Percentiles rank a stretch among this genome's conserved stretches.
These are phyloP conservation scores for Chaetomium strumarium DNA, from an alignment of 2,329 filamentous ascomycete genomes.

Conservation along the genomic window DNA sequence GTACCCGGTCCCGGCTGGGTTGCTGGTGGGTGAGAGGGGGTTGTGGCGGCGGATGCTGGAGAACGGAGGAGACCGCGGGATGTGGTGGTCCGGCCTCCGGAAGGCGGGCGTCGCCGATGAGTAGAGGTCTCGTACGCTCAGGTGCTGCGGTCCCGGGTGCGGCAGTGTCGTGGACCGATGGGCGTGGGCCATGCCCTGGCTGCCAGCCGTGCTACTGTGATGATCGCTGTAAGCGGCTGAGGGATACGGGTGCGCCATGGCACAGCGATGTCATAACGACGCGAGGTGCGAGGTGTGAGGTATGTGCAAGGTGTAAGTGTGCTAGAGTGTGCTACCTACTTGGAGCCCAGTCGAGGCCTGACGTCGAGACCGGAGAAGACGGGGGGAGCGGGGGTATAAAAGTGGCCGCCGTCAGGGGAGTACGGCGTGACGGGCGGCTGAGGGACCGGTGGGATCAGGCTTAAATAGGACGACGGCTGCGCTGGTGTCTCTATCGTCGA, in stretches of 20 bases:
- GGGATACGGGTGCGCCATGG: slow-evolving; percentile 21
- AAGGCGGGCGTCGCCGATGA: slow-evolving; percentile 45
- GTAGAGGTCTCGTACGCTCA: slow-evolving; percentile 51
- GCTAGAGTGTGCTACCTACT: slow-evolving; percentile 40
- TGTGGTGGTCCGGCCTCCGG: slow-evolving; percentile 40
- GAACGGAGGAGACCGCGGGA: slow-evolving; percentile 47
- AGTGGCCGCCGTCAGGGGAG: slow-evolving; percentile 43
- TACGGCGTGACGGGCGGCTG: slow-evolving; percentile 43
- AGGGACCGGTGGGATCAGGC: slow-evolving; percentile 42
- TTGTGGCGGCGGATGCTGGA: slow-evolving; percentile 41
- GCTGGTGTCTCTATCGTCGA: slow-evolving; percentile 48
- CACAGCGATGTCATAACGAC: slow-evolving; percentile 16
- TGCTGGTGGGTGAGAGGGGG: slow-evolving; percentile 49
- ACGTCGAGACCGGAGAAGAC: slow-evolving; percentile 47
- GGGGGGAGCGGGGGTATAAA: slow-evolving; percentile 41
- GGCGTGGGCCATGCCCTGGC: slow-evolving; percentile 53
- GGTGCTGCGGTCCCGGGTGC: slow-evolving; percentile 43
- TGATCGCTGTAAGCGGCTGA: slow-evolving; percentile 31
- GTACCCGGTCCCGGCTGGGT: slow-evolving; percentile 42
- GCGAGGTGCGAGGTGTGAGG: too few relatives aligned
- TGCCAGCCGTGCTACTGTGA: slow-evolving; percentile 44
- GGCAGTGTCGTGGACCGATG: slow-evolving; percentile 49
- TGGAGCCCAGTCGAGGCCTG: slow-evolving; percentile 49
- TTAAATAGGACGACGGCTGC: slow-evolving; percentile 46
- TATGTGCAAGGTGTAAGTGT: not conserved